Conservation (phyloP, 176 grass and related monocot genomes). For the Carex myosuroides region DNA sequence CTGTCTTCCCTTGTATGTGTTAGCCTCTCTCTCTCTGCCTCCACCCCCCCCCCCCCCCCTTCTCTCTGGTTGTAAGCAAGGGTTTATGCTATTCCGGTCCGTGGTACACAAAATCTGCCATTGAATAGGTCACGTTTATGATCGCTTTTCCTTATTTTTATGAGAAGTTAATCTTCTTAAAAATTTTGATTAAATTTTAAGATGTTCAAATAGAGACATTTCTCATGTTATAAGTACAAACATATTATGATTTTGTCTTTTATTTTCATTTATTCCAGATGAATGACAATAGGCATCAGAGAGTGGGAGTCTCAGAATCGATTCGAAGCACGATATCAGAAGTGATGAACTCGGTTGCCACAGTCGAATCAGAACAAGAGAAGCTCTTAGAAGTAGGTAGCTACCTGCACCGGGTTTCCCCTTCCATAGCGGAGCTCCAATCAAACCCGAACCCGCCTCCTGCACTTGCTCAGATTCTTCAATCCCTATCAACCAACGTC, state of each 20-base stretch:
- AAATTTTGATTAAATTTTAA: neutral
- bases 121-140: neutral
- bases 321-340: conserved; percentile 42
- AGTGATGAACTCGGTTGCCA: conserved; percentile 33
- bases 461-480: conserved; percentile 21
- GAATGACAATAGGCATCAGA: conserved; percentile 31
- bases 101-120: neutral
- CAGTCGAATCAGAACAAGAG: conserved; percentile 26
- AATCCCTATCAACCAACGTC: conserved; percentile 60
- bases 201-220: neutral
- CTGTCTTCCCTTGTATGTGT: neutral
- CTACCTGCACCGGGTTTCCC: conserved; percentile 31
- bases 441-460: conserved; percentile 7
- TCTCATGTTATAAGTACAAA: neutral
- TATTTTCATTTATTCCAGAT: conserved; percentile 29
- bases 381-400: conserved; percentile 45
- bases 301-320: conserved; percentile 32
- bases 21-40: neutral
- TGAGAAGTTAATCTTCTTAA: neutral
- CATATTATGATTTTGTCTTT: conserved; percentile 4
- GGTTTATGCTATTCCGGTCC: neutral
- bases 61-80: neutral
- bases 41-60: neutral
- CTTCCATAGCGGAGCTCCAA: conserved; percentile 32
- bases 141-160: neutral